A percentile compares a stretch with the other conserved stretches of the same genome.
Evolutionary conservation across 768 basidiomycete species (phyloP).

Genomic region (Russula lepida): DNA sequence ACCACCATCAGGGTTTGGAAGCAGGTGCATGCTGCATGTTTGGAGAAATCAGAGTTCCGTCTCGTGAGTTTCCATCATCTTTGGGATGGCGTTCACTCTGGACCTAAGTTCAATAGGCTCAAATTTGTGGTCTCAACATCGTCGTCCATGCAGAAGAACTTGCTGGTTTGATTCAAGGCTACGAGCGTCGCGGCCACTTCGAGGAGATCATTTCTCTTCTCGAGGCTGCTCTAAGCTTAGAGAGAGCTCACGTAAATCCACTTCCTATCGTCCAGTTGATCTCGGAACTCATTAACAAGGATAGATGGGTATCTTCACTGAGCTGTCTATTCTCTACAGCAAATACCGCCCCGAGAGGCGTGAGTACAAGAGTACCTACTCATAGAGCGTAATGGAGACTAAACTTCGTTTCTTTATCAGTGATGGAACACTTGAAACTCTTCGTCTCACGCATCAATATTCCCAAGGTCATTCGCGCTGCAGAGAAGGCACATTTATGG

Average conservation of each 20-base stretch:
- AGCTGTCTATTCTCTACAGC: constrained; percentile 84
- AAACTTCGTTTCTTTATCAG: constrained; percentile 32
- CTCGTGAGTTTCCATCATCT: constrained; percentile 39
- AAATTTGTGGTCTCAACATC: constrained; percentile 98
- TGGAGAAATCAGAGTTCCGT: constrained; percentile 96
- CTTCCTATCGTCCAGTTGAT: background rate
- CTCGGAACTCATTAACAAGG: constrained; percentile 11
- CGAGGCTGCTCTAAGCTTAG: constrained; percentile 92
- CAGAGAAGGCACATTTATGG: constrained; percentile 97
- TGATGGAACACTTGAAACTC: constrained; percentile 98
- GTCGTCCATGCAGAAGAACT: constrained; percentile 93
- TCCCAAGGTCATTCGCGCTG: constrained; percentile 95
- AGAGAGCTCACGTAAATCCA: constrained; percentile 75
- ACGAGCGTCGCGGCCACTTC: constrained; percentile 88
- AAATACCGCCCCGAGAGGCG: constrained; percentile 92
- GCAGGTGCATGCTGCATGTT: constrained; percentile 96
- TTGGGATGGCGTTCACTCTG: background rate
- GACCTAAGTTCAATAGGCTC: constrained; percentile 45
- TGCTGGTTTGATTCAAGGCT: constrained; percentile 61
- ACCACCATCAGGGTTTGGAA: constrained; percentile 81
- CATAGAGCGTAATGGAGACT: background rate
- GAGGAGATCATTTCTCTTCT: constrained; percentile 87
- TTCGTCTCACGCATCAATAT: constrained; percentile 97
- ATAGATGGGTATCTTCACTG: constrained; percentile 96
- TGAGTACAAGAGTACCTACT: constrained; percentile 33